Evolutionary conservation across 2,329 filamentous ascomycete genomes (phyloP).

Genomic region (Plenodomus biglobosus): DNA sequence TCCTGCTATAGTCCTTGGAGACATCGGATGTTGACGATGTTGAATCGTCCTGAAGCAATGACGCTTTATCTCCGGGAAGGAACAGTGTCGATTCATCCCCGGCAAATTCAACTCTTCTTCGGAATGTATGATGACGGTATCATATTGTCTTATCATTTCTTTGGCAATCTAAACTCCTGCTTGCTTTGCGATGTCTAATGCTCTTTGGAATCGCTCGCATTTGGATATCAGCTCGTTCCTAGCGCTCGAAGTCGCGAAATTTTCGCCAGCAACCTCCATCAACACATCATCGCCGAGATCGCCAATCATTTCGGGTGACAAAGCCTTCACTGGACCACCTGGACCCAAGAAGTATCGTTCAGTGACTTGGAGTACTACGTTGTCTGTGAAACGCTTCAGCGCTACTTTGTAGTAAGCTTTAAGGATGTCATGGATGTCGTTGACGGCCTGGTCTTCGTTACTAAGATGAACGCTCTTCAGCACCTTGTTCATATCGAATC

Average conservation of each 20-base stretch:
- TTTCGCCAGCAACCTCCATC: conserved; percentile 61
- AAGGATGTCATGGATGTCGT: conserved; percentile 63
- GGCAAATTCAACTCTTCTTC: no score
- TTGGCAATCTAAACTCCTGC: no score
- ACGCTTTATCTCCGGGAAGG: no score
- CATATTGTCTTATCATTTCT: no score
- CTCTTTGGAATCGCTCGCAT: conserved; percentile 9
- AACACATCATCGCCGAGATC: conserved; percentile 54
- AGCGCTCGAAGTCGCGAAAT: conserved; percentile 29
- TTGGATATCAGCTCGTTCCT: conserved; percentile 8
- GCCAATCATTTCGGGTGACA: conserved; percentile 56
- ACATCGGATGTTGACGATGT: no score
- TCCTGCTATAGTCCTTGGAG: no score
- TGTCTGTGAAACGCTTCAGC: conserved; percentile 63
- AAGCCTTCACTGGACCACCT: conserved; percentile 55
- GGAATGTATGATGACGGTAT: no score
- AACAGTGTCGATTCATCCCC: no score
- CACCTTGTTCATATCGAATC: conserved; percentile 3
- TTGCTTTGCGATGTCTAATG: conserved; percentile 8
- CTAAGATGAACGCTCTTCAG: conserved; percentile 7
- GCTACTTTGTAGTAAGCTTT: conserved; percentile 64
- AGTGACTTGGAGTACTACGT: conserved; percentile 60
- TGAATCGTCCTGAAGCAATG: no score
- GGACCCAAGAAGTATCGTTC: conserved; percentile 53
- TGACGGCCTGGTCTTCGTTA: conserved; percentile 30